These are phyloP conservation scores for Brassica rapa DNA, from an alignment of 345 rosid species.

Conservation along the genomic window DNA sequence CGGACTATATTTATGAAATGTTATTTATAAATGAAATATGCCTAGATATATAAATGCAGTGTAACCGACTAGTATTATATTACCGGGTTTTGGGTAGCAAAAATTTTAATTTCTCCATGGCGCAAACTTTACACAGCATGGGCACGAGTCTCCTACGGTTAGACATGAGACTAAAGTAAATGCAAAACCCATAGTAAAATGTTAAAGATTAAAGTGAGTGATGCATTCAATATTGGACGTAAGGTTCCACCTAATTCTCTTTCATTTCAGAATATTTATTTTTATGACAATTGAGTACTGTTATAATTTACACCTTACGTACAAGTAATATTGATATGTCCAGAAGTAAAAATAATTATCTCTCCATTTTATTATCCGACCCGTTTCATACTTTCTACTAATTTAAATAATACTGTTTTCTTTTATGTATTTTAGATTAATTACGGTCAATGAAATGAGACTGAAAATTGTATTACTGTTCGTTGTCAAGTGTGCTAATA, in stretches of 20 bases:
- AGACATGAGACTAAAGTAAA: background rate
- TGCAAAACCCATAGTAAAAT: background rate
- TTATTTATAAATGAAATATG: background rate
- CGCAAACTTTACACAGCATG: background rate
- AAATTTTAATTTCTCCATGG: background rate
- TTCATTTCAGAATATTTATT: background rate
- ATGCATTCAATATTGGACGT: conserved; percentile 16
- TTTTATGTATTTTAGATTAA: too few species aligned
- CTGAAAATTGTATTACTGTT: too few species aligned
- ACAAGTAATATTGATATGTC: too few species aligned
- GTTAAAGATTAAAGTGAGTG: too few species aligned
- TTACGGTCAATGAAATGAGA: too few species aligned
- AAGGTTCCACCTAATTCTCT: background rate
- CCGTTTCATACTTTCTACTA: too few species aligned
- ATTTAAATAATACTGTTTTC: too few species aligned
- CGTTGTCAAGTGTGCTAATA: too few species aligned
- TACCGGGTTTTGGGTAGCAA: background rate
- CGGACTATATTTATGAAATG: too few species aligned
- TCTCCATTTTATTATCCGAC: too few species aligned
- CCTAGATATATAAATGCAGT: background rate
- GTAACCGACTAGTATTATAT: background rate
- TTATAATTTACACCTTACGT: background rate
- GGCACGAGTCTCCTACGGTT: conserved; percentile 8
- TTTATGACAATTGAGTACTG: background rate
- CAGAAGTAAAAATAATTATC: too few species aligned